Percentiles rank a stretch among this genome's conserved stretches.
phyloP scores from a whole-genome alignment of 192 early-diverging fungal genomes.

The Rhizoclosmatium sp. region DNA sequence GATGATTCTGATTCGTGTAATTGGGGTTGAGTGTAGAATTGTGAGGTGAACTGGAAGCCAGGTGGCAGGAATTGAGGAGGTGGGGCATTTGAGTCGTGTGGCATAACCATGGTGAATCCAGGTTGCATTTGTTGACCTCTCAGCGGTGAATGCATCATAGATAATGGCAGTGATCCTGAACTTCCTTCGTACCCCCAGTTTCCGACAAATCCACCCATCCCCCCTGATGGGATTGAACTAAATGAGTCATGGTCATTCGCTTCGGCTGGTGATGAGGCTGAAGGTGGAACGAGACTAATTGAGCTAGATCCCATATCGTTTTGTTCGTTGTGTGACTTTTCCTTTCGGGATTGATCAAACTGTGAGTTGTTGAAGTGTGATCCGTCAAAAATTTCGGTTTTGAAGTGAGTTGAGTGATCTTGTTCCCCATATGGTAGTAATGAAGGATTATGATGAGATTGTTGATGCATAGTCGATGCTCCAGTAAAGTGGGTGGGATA shows the following conservation, averaged over 20 bases:
- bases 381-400: neutral
- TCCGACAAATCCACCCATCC: conserved; percentile 23
- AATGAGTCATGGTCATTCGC: neutral
- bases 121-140: conserved; percentile 6
- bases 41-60: conserved; percentile 13
- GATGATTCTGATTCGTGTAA: conserved; percentile 12
- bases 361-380: neutral
- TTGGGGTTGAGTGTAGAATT: conserved; percentile 11
- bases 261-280: conserved; percentile 5
- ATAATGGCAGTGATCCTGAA: conserved; percentile 11
- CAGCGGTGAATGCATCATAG: conserved; percentile 35
- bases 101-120: neutral
- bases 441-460: neutral
- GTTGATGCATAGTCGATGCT: neutral
- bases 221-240: neutral
- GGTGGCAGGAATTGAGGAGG: neutral
- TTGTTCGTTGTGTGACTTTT: neutral
- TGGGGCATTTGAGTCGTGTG: neutral
- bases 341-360: neutral
- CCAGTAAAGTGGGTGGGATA: conserved; percentile 12
- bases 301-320: neutral
- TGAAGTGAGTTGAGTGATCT: neutral
- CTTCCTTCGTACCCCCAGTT: neutral
- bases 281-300: conserved; percentile 10
- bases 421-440: neutral